These are phyloP conservation scores for Celoporthe dispersa DNA, from an alignment of 2,329 filamentous ascomycete genomes.

Conservation along the genomic window DNA sequence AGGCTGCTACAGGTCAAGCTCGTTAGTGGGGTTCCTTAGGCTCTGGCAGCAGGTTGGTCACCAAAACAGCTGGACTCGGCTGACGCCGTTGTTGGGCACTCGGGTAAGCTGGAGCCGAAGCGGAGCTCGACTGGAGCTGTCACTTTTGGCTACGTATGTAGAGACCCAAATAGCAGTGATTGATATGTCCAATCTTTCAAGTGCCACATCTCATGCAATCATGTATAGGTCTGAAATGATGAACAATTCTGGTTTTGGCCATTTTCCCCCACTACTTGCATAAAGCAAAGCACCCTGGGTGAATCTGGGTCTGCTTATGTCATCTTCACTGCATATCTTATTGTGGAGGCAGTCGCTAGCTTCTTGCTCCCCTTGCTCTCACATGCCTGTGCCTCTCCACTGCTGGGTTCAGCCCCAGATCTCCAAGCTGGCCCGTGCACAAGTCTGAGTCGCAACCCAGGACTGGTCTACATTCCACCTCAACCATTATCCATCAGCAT, in stretches of 20 bases:
- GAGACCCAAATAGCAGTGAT: neutral
- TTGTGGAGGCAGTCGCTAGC: neutral
- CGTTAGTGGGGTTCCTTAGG: neutral
- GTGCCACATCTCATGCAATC: neutral
- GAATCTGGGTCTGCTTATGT: constrained; percentile 1
- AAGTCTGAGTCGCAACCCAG: constrained; percentile 8
- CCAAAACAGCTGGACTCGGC: constrained; percentile 12
- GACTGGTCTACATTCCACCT: neutral
- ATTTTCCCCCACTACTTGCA: neutral
- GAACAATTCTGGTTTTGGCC: neutral
- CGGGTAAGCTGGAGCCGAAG: constrained; percentile 17
- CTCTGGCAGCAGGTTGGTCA: neutral
- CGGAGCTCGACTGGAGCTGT: neutral
- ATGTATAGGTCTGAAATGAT: neutral
- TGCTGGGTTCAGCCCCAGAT: constrained; percentile 2
- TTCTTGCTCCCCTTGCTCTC: neutral
- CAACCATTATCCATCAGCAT: neutral
- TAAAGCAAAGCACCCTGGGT: neutral
- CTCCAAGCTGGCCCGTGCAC: constrained; percentile 3
- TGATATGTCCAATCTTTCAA: neutral
- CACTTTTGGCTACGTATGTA: neutral
- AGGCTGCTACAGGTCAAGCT: neutral
- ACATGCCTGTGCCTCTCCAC: constrained; percentile 3
- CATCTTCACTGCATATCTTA: neutral
- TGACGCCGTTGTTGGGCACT: neutral